Conservation (phyloP, 371 early-diverging fungal genomes). For the Sporodiniella umbellata region DNA sequence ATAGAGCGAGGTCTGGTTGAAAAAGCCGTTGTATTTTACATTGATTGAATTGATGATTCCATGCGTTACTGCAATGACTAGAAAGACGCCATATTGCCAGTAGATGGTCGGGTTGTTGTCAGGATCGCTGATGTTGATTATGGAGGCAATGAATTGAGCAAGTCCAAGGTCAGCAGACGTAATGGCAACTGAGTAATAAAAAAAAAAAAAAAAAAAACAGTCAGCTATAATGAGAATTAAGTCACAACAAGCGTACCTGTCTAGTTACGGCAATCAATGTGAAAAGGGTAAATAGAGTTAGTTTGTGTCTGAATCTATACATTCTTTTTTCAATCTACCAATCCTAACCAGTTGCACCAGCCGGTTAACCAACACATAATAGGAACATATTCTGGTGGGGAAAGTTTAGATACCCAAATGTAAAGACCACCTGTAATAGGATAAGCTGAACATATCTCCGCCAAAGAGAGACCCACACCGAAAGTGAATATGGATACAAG, state of each 20-base stretch:
- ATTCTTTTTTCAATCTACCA: conserved; percentile 26
- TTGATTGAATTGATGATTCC: conserved; percentile 58
- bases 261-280: background rate
- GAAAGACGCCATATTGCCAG: conserved; percentile 39
- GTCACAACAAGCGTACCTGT: no score
- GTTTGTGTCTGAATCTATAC: no score
- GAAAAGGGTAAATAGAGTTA: background rate
- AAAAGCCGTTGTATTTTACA: conserved; percentile 47
- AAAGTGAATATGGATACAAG: conserved; percentile 62
- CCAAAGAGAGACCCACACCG: conserved; percentile 64
- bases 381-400: conserved; percentile 55
- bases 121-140: conserved; percentile 39
- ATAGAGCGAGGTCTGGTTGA: conserved; percentile 57
- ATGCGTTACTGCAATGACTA: conserved; percentile 46
- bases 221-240: background rate
- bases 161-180: conserved; percentile 52
- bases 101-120: conserved; percentile 36
- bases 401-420: conserved; percentile 61
- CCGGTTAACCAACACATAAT: conserved; percentile 57
- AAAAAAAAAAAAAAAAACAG: no score
- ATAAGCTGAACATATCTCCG: conserved; percentile 75
- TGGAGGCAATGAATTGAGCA: conserved; percentile 46
- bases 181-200: conserved; percentile 47
- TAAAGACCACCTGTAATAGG: conserved; percentile 64
- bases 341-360: conserved; percentile 60